Evolutionary conservation across 2,329 filamentous ascomycete species (phyloP), one percentile per base, ranked within the genome.

Genomic region (Paraphaeosphaeria sporulosa): DNA sequence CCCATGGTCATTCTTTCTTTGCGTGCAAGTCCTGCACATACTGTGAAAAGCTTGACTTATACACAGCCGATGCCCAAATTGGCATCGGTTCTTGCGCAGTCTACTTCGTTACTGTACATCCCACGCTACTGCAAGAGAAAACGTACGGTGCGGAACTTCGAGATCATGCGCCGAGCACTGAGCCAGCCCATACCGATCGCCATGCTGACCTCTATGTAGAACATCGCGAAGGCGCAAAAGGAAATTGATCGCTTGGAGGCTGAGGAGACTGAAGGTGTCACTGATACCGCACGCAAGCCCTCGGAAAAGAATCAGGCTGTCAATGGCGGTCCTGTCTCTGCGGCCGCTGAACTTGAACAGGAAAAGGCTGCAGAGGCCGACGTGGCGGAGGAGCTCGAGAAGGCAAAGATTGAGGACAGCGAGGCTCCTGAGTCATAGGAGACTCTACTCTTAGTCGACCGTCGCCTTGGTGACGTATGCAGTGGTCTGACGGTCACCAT

Each of bases 151-250:
- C 19, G 42, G 19, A 21, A 8, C 42, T 44, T 44, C 19, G 6
- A 44, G 10, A 44, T 12, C 19, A 40, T 8, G 23, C 19, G 42
- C 19, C 10, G 19, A 8, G 8, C 42, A 10, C 42, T 44, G 42
- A 6, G 8, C 19, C 42, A 21, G 2, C n/a, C 19, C 21, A 44
- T 9, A 2, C 7, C 9, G 42, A 44, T 23, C 17, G 32, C 43
- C 42, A 27, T 51, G 55, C 67, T 73, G 60, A 73, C 47, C n/a
- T 56, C 19, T 53, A 21, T 27, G 25, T 34, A 98, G 95, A 99
- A 99, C 85, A 90, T 98, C 63, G 92, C 93, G 65, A 97, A 97
- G 81, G 95, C 95, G 63, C 91, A 97, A 84, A 94, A 94, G 80
- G 93, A 97, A 80, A 96, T 99, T 64, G 92, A 94, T 76, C 89